These are phyloP conservation scores for Lactarius evosmus DNA, from an alignment of 768 basidiomycete species.

Conservation along the genomic window DNA sequence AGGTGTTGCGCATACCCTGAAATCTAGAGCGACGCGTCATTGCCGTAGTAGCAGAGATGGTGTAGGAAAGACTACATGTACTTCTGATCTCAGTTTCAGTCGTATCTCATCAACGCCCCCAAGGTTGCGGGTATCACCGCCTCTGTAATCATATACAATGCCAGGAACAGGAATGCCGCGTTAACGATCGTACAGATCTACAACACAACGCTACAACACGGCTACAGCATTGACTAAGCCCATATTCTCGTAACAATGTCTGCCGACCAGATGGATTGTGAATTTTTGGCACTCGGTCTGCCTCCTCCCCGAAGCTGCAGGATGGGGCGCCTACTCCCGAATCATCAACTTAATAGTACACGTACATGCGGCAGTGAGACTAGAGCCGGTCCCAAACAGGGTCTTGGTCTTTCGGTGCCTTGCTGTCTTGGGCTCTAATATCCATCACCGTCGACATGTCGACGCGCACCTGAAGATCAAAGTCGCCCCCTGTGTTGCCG, in stretches of 20 bases:
- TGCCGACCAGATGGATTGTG: background rate
- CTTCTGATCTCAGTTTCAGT: background rate
- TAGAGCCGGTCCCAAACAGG: constrained; percentile 8
- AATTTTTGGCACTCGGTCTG: background rate
- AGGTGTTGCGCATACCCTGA: background rate
- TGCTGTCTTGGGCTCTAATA: background rate
- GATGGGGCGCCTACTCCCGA: background rate
- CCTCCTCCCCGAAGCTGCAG: background rate
- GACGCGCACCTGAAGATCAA: constrained; percentile 26
- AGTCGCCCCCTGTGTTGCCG: constrained; percentile 10
- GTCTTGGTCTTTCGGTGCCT: background rate
- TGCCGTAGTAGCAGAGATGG: background rate
- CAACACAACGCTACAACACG: background rate
- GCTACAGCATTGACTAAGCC: background rate
- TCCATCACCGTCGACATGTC: constrained; percentile 16
- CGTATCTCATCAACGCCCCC: background rate
- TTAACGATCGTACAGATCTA: background rate
- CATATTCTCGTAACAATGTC: background rate
- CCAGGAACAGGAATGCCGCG: background rate
- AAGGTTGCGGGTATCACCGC: background rate
- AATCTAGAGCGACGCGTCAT: background rate
- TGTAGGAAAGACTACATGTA: background rate
- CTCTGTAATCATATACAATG: background rate
- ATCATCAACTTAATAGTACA: background rate
- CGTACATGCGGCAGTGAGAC: background rate